Evolutionary conservation across 371 early-diverging fungal species (phyloP).

Genomic region (Nematocida sp.): DNA sequence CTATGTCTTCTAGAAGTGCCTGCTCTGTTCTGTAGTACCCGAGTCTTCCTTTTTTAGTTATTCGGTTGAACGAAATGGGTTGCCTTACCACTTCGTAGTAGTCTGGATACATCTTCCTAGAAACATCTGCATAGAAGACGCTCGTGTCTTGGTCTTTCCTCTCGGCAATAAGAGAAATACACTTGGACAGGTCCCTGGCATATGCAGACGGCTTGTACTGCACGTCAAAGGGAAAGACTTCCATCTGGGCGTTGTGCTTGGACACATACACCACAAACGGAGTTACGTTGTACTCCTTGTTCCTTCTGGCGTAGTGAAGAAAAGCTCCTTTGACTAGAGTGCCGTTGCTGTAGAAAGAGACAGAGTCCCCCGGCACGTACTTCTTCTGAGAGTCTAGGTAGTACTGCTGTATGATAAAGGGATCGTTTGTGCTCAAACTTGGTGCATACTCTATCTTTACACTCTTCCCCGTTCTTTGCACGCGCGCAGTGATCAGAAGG

Average conservation of each 20-base stretch:
- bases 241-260: neutral
- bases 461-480: slow-evolving; percentile 14
- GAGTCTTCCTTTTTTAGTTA: slow-evolving; percentile 70
- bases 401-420: slow-evolving; percentile 20
- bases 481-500: neutral
- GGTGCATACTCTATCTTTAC: neutral
- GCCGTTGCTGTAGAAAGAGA: slow-evolving; percentile 7
- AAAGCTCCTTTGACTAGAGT: slow-evolving; percentile 15
- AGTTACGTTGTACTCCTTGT: neutral
- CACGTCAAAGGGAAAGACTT: slow-evolving; percentile 2
- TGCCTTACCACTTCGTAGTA: slow-evolving; percentile 86
- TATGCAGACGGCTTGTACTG: neutral
- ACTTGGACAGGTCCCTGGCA: neutral
- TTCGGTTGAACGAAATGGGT: slow-evolving; percentile 82
- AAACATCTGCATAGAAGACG: slow-evolving; percentile 22
- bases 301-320: slow-evolving; percentile 15
- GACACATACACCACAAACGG: neutral
- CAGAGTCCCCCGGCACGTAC: neutral
- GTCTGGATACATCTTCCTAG: slow-evolving; percentile 71
- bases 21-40: slow-evolving; percentile 70
- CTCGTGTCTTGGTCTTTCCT: neutral
- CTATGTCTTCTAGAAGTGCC: slow-evolving; percentile 70
- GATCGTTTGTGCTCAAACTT: neutral
- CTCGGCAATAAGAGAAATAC: neutral
- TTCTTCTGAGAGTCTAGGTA: neutral